Evolutionary conservation across 768 basidiomycete species (phyloP).

Genomic region (Rhizopogon sp.): DNA sequence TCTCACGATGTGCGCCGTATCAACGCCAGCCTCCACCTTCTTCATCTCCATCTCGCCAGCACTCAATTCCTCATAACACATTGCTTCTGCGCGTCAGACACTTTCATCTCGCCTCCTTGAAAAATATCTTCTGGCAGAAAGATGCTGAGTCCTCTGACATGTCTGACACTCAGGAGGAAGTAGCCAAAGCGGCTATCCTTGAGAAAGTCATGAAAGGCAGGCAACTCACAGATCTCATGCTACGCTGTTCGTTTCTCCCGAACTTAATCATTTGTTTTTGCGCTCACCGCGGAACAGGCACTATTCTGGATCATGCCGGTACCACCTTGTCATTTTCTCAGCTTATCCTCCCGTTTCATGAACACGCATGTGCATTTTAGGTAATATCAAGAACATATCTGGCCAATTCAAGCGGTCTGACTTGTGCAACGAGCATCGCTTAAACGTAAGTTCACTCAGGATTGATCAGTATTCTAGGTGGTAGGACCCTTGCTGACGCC

Average conservation of each 20-base stretch:
- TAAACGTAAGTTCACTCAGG: slow-evolving; percentile 65
- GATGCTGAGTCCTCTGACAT: background rate
- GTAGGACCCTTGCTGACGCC: slow-evolving; percentile 17
- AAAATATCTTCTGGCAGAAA: slow-evolving; percentile 14
- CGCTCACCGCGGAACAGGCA: slow-evolving; percentile 48
- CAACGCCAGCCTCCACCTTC: background rate
- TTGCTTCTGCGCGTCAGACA: background rate
- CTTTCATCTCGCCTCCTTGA: slow-evolving; percentile 22
- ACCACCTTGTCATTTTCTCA: slow-evolving; percentile 19
- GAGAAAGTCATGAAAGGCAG: slow-evolving; percentile 86
- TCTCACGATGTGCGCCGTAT: background rate
- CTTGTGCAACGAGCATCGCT: slow-evolving; percentile 78
- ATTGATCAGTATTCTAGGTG: slow-evolving; percentile 8
- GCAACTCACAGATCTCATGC: slow-evolving; percentile 84
- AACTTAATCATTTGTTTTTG: slow-evolving; percentile 7
- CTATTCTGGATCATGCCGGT: slow-evolving; percentile 83
- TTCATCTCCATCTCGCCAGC: background rate
- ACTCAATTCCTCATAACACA: background rate
- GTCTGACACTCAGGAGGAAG: slow-evolving; percentile 57
- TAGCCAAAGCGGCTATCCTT: slow-evolving; percentile 65
- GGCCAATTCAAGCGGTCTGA: slow-evolving; percentile 90
- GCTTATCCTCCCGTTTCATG: slow-evolving; percentile 18
- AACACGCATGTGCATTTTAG: slow-evolving; percentile 35
- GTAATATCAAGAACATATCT: slow-evolving; percentile 81
- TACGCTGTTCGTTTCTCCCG: slow-evolving; percentile 66